A percentile compares a stretch with the other conserved stretches of the same genome.
phyloP scores from a whole-genome alignment of 225 moss, liverwort and hornwort genomes.

The Thuidium tamariscinum region DNA sequence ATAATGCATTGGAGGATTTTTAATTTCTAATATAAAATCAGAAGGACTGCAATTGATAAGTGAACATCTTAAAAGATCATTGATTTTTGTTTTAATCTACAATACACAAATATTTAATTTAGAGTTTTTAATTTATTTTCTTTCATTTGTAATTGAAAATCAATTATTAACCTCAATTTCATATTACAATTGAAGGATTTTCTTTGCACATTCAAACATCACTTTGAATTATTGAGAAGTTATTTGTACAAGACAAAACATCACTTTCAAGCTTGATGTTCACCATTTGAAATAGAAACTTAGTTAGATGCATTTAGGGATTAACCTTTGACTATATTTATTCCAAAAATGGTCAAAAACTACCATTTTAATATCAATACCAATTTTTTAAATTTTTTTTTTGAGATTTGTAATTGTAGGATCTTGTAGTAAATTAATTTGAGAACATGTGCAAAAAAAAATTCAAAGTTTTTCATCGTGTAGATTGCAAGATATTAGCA shows the following conservation, averaged over 20 bases:
- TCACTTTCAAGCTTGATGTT: neutral
- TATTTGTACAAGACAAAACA: neutral
- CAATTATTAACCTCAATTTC: too few species aligned
- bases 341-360: too few species aligned
- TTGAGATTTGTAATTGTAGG: too few species aligned
- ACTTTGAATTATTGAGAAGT: neutral
- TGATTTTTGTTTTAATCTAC: neutral
- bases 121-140: neutral
- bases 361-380: too few species aligned
- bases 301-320: neutral
- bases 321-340: neutral
- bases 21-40: neutral
- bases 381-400: too few species aligned
- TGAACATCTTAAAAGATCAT: neutral
- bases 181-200: neutral
- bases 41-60: neutral
- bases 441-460: too few species aligned
- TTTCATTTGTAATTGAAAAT: neutral
- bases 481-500: too few species aligned
- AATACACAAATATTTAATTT: neutral
- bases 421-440: too few species aligned
- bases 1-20: neutral
- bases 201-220: neutral
- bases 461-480: too few species aligned
- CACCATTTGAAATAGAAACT: neutral